These are phyloP conservation scores for Cicer pinnatifidum DNA, from an alignment of 306 rosid species.

Conservation along the genomic window DNA sequence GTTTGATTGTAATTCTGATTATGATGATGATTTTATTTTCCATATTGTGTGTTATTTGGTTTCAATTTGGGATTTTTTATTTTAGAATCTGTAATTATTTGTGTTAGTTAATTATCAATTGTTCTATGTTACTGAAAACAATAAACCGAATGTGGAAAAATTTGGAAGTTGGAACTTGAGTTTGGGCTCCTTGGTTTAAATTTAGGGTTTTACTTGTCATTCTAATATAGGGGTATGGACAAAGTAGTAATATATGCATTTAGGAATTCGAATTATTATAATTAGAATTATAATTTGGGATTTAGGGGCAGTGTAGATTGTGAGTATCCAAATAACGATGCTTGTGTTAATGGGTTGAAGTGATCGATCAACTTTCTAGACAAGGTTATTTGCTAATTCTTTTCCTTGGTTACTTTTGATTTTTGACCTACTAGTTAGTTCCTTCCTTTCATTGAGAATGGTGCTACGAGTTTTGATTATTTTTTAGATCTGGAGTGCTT, in stretches of 20 bases:
- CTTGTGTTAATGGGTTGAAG: neutral
- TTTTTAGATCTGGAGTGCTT: neutral
- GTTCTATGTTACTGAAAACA: too few species aligned
- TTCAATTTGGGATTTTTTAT: neutral
- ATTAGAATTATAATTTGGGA: neutral
- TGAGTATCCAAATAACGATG: neutral
- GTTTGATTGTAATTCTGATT: neutral
- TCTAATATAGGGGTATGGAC: conserved; percentile 7
- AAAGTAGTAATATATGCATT: neutral
- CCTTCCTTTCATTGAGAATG: neutral
- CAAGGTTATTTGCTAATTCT: too few species aligned
- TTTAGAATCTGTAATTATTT: neutral
- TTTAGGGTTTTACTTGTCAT: conserved; percentile 6
- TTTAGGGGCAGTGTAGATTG: neutral
- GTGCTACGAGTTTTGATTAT: neutral
- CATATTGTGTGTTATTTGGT: neutral
- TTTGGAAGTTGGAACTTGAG: neutral
- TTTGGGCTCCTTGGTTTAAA: conserved; percentile 1
- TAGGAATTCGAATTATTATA: neutral
- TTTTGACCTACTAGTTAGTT: neutral
- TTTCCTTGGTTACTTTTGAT: neutral
- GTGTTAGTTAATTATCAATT: too few species aligned
- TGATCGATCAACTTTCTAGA: neutral
- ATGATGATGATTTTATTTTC: neutral
- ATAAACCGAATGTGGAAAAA: too few species aligned